Conservation (phyloP, 371 early-diverging fungal genomes). For the Capillidium rhysosporum region DNA sequence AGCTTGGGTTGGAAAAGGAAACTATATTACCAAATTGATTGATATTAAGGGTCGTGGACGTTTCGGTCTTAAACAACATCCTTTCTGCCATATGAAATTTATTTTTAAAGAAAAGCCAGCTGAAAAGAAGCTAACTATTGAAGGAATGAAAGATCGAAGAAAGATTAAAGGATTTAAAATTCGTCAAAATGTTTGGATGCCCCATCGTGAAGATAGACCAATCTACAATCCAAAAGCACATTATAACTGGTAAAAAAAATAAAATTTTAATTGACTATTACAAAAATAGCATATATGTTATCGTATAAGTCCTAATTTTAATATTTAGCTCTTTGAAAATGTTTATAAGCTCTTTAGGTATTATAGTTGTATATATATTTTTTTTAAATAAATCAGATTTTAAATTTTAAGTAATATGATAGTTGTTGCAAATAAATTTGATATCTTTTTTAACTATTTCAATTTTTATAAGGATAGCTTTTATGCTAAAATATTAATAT, state of each 20-base stretch:
- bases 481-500: too few relatives aligned
- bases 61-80: slow-evolving; percentile 57
- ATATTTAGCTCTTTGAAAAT: too few relatives aligned
- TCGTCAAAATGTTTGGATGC: slow-evolving; percentile 46
- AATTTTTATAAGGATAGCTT: too few relatives aligned
- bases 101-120: slow-evolving; percentile 36
- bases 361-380: too few relatives aligned
- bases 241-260: slow-evolving; percentile 47
- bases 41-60: slow-evolving; percentile 64
- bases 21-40: slow-evolving; percentile 37
- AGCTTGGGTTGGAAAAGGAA: slow-evolving; percentile 84
- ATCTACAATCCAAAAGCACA: slow-evolving; percentile 50
- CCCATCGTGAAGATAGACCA: slow-evolving; percentile 46
- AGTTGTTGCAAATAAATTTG: too few relatives aligned
- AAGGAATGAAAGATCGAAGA: slow-evolving; percentile 20
- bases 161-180: slow-evolving; percentile 25
- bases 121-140: slow-evolving; percentile 11
- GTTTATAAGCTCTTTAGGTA: too few relatives aligned
- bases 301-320: too few relatives aligned
- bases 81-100: slow-evolving; percentile 66
- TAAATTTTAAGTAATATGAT: too few relatives aligned
- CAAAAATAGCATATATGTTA: too few relatives aligned
- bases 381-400: too few relatives aligned
- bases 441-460: too few relatives aligned
- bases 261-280: too few relatives aligned